Percentiles rank a stretch among this genome's conserved stretches.
Conservation (phyloP, 805 yeast genomes). For the Brettanomyces nanus region DNA sequence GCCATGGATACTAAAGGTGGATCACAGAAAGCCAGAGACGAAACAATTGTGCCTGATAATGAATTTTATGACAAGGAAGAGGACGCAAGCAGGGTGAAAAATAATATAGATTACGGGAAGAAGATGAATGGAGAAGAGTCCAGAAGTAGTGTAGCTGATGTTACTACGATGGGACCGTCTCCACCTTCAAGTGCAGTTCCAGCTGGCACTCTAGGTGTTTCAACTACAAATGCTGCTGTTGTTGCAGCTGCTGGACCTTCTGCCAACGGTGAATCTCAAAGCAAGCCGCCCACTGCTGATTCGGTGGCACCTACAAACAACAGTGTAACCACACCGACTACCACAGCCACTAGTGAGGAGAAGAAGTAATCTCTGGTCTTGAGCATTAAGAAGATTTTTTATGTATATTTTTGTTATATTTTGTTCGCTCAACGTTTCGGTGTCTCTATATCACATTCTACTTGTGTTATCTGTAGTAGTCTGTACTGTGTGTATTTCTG, state of each 20-base stretch:
- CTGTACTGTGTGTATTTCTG: not conserved
- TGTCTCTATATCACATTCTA: not conserved
- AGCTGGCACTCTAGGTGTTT: not conserved
- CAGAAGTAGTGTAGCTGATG: not conserved
- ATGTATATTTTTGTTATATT: too few species aligned
- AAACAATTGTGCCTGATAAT: slow-evolving; percentile 56
- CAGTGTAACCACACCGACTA: not conserved
- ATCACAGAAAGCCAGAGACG: slow-evolving; percentile 76
- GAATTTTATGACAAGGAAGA: slow-evolving; percentile 72
- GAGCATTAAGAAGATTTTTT: too few species aligned
- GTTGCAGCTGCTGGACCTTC: not conserved
- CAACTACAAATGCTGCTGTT: not conserved
- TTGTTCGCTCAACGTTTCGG: too few species aligned
- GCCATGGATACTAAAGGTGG: slow-evolving; percentile 91
- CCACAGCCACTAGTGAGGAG: slow-evolving; percentile 1
- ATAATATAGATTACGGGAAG: slow-evolving; percentile 17
- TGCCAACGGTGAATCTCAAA: not conserved
- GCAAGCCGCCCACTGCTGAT: slow-evolving; percentile 1
- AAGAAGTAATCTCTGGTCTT: not conserved
- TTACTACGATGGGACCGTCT: not conserved
- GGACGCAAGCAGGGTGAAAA: slow-evolving; percentile 26
- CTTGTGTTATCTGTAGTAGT: not conserved
- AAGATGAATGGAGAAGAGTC: slow-evolving; percentile 16
- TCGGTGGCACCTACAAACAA: not conserved
- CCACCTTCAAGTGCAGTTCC: too few species aligned